Base-by-base conservation (phyloP, 768 basidiomycete species). In the Pulveroboletus sp. region DNA sequence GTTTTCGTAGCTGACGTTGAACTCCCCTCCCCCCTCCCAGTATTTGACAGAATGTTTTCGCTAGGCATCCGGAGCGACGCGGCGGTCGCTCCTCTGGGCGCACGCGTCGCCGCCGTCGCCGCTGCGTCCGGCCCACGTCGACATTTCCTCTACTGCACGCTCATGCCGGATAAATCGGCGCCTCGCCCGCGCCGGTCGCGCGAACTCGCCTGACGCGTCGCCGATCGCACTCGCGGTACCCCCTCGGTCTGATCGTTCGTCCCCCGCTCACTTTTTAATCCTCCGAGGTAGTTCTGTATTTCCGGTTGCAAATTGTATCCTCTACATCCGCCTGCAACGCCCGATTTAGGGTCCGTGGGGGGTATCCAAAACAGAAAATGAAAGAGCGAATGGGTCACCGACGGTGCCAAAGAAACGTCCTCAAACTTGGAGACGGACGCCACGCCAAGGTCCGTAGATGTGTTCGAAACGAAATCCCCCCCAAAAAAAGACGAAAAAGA, bases 21-120 rank as follows among this genome's bases (percentile, higher is more conserved):
- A 27, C 8, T 7, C 12, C 7, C 19, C 26, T 9, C 12, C 10
- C 55, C 1, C 5, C 11, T 23, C 34, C 13, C n/a, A 93, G 90
- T 91, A 12, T 93, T 92, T 62, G 89, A 92, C 66, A 73, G 89
- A 24, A 90, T 92, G 91, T 93, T 92, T 63, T 89, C 85, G 6
- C 75, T 93, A 11, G 89, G 89, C 17, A 73, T 91, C 9, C 84
- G 90, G 24, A 81, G 82, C 49, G 86, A 85, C 4, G 77, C 83
- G 0, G 82, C 89, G 43, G 72, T 78, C 1, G 61, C 54, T 1
- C 78, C 79, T 4, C 79, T 86, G 4, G 78, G 80, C 2, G 76
- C 77, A 11, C 80, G 86, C 6, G 82, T 83, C 14, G 77, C 84
- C 19, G 82, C 79, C 2, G 82, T 80, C 6, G 77, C 83, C 8